phyloP scores from a whole-genome alignment of 441 rosid genomes.

The Erodium trifolium region DNA sequence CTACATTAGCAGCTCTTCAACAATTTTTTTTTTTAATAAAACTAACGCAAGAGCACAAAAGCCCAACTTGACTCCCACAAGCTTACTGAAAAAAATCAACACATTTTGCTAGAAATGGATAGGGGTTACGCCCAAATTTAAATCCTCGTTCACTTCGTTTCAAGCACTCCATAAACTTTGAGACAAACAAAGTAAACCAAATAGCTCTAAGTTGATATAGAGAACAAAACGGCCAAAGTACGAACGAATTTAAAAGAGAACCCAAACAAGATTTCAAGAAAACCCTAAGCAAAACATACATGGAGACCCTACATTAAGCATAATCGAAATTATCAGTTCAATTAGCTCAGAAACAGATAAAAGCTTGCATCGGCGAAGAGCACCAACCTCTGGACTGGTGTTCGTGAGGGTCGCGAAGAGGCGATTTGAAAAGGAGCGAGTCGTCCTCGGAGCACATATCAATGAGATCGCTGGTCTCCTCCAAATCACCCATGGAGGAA shows the following conservation, averaged over 20 bases:
- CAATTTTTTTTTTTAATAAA: background rate
- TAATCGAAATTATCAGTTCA: slow-evolving; percentile 6
- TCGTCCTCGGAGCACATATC: slow-evolving; percentile 81
- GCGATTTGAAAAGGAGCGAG: slow-evolving; percentile 49
- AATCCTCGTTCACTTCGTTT: background rate
- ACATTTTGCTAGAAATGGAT: background rate
- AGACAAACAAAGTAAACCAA: background rate
- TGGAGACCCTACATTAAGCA: background rate
- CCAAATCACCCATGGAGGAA: slow-evolving; percentile 33
- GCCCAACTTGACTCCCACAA: background rate
- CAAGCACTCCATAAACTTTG: background rate
- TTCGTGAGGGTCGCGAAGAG: slow-evolving; percentile 26
- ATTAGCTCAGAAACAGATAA: background rate
- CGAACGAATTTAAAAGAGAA: background rate
- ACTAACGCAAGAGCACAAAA: background rate
- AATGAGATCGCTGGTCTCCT: slow-evolving; percentile 32
- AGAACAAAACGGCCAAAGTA: too few species aligned
- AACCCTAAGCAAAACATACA: background rate
- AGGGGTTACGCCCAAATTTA: background rate
- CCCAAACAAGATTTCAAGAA: background rate
- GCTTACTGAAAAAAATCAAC: background rate
- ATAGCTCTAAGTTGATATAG: background rate
- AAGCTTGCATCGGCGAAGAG: background rate
- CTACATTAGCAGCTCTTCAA: background rate
- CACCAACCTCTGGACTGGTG: slow-evolving; percentile 30